Evolutionary conservation across 2,329 filamentous ascomycete species (phyloP), one percentile per base, ranked within the genome.

Genomic region (Aspergillus sp.): DNA sequence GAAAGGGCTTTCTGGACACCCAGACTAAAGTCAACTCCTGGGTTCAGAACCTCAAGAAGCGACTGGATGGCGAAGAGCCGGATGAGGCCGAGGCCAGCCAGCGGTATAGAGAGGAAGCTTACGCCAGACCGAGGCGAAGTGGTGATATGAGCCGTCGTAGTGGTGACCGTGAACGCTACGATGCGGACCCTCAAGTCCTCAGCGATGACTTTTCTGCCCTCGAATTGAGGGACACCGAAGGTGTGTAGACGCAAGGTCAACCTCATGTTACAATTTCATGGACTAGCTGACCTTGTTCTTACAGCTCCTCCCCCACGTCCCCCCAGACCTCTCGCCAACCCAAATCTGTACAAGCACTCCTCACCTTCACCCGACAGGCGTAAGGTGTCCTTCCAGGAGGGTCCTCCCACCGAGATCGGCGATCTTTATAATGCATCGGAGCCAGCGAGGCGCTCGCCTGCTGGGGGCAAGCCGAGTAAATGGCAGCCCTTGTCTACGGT

Each of bases 401-500:
- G 84, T 1, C 82, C 84, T 10, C 84, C 89, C 2, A 89, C 95
- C 64, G 91, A 96, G 66, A 92, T 96, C 44, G 82, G 87, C 61
- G 85, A 79, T 31, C 69, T 88, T 53, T 94, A 95, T 68, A 83
- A 86, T 52, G 78, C 81, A 10, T 82, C 86, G 69, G 69, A 75
- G 76, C 48, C 79, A 72, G 23, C 77, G 77, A 60, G 85, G 80
- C 72, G 84, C 79, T 70, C 77, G 45, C 64, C 69, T 4, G 62
- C 64, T n/a, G 78, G 79, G 45, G 74, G 76, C 59, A 94, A 91
- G 76, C 74, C 83, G 43, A 97, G 92, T 81, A 99, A 99, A 77
- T 99, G 94, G 94, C 93, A 99, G 72, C 93, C 94, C 9, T 77
- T 99, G 62, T 91, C 92, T 11, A 82, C 87, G 0, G 85, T 97